These are phyloP conservation scores for Henckelia pumila DNA, from an alignment of 257 asterid species.

Conservation along the genomic window DNA sequence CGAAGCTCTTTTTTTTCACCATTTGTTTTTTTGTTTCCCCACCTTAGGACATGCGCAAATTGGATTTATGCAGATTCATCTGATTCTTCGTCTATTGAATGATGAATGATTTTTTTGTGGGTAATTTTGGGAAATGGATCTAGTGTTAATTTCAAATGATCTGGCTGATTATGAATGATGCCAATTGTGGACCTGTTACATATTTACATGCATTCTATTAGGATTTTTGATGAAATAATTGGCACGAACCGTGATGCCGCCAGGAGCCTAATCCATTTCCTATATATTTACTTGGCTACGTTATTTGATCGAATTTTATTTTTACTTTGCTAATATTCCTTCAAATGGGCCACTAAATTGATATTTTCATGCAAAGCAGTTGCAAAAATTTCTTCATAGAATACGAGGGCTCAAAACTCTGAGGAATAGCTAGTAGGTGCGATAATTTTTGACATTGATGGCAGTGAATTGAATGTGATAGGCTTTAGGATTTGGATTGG, in stretches of 20 bases:
- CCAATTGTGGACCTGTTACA: neutral
- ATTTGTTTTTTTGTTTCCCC: neutral
- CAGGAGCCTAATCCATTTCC: neutral
- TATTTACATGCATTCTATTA: neutral
- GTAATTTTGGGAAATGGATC: conserved; percentile 19
- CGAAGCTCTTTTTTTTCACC: neutral
- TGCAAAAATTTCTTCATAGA: no score
- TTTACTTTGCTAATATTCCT: neutral
- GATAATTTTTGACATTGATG: neutral
- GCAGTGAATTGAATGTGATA: neutral
- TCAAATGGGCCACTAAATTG: neutral
- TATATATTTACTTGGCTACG: neutral
- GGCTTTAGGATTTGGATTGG: neutral
- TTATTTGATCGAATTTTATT: neutral
- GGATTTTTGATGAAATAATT: neutral
- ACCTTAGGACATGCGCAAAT: neutral
- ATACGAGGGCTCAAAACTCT: no score
- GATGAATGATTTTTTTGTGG: conserved; percentile 11
- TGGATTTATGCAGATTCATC: conserved; percentile 10
- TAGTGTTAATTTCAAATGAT: conserved; percentile 12
- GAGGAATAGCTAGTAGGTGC: neutral
- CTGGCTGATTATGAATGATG: conserved; percentile 15
- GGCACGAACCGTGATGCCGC: neutral
- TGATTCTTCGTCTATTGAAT: conserved; percentile 8
- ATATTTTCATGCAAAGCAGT: no score